These are phyloP conservation scores for Pontederia crassipes DNA, from an alignment of 176 grass and related monocot genomes.

Conservation along the genomic window DNA sequence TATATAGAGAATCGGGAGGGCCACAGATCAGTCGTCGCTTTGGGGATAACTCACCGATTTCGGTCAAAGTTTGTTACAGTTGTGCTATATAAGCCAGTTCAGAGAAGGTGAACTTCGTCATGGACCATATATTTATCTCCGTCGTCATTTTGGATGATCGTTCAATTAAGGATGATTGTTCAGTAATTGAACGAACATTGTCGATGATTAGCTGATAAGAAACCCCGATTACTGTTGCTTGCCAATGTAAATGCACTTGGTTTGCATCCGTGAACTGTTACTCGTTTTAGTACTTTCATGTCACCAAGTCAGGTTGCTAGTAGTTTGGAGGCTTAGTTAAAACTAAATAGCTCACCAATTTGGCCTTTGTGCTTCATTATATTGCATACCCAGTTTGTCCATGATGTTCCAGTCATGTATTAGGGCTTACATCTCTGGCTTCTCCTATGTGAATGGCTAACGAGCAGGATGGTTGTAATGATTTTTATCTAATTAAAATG, in stretches of 20 bases:
- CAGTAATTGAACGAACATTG: not conserved
- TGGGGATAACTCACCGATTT: conserved; percentile 22
- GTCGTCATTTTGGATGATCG: not conserved
- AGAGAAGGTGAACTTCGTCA: conserved; percentile 18
- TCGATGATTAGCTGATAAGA: no score
- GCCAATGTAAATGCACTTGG: no score
- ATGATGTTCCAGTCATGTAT: no score
- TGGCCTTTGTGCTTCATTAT: not conserved
- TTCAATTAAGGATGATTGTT: conserved; percentile 5
- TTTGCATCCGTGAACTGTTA: not conserved
- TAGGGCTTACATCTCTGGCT: no score
- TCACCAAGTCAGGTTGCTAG: not conserved
- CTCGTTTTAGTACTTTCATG: not conserved
- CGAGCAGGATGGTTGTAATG: no score
- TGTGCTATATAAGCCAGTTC: conserved; percentile 23
- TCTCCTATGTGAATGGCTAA: no score
- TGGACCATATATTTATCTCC: not conserved
- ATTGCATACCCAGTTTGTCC: no score
- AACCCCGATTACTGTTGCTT: no score
- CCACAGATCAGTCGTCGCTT: conserved; percentile 13
- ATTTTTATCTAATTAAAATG: no score
- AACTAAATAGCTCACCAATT: not conserved
- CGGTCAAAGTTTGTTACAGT: conserved; percentile 19
- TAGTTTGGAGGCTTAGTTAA: not conserved
- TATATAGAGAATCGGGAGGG: conserved; percentile 23